Base-by-base conservation (phyloP, 257 asterid species). In the Marsdenia floribunda region DNA sequence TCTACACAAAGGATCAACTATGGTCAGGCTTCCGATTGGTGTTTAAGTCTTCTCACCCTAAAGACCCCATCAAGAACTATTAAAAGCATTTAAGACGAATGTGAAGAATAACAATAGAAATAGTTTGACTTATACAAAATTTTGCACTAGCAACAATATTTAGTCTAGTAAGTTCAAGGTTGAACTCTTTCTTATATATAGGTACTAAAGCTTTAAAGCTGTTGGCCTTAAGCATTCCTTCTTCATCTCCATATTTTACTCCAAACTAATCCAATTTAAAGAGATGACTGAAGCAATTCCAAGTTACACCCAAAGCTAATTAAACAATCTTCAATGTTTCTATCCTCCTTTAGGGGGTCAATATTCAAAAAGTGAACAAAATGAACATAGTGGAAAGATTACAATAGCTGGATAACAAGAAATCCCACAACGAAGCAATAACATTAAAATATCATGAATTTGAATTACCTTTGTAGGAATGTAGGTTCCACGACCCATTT, bases 401-500 rank as follows among this genome's bases (percentile, higher is more conserved):
- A 71, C 18, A 52, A 60, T 9, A 22, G 6, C 64, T 58, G 47
- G 13, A 53, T 16, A 5, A 21, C 15, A 13, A 72, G 4, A 35
- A 40, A 12, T 21, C 10, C 10, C 8, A 12, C 6, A 46, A 73
- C 21, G 52, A 68, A 24, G 60, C 6, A 3, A 64, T 22, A 21
- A 66, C n/a, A 67, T 63, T 18, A 22, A 73, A 59, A 16, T 54
- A 73, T 44, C 10, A 65, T 64, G 54, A 44, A 46, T 55, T n/a
- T 68, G 42, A 15, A 78, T 82, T 84, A 95, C 98, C 96, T 86
- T 90, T 0, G 86, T 64, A 22, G 97, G 98, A 59, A 83, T 78
- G 83, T 86, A 90, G 13, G 93, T 78, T 18, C 99, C 99, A 24
- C 99, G 96, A 0, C 99, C 99, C 93, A 92, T 90, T 77, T 95